Conservation (phyloP, 2,329 filamentous ascomycete genomes). For the Aspergillus pseudonomiae region DNA sequence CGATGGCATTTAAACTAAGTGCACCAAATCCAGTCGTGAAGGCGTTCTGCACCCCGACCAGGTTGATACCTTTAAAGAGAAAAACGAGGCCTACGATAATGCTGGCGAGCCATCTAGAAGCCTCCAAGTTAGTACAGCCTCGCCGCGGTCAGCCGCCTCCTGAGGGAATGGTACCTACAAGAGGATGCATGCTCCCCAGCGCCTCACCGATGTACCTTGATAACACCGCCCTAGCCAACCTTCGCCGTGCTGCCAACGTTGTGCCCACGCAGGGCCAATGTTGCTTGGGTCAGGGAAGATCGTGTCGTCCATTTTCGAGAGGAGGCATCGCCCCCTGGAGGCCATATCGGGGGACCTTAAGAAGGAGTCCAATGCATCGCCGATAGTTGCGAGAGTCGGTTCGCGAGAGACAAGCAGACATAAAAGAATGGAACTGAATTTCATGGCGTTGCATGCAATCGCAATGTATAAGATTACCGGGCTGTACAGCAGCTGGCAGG, state of each 20-base stretch:
- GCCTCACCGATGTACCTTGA: conserved; percentile 10
- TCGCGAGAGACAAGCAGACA: not conserved
- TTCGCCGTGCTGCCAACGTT: conserved; percentile 5
- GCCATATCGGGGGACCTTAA: conserved; percentile 32
- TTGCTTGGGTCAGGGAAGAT: not conserved
- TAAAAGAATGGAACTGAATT: conserved; percentile 10
- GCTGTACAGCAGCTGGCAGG: conserved; percentile 8
- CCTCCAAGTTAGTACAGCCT: not conserved
- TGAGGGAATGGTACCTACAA: conserved; percentile 2
- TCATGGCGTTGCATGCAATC: conserved; percentile 8
- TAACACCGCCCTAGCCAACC: conserved; percentile 6
- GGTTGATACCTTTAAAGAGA: not conserved
- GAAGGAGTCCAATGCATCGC: conserved; percentile 44
- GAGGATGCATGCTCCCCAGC: conserved; percentile 10
- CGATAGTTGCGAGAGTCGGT: conserved; percentile 27
- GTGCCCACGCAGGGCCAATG: not conserved
- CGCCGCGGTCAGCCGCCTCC: no score
- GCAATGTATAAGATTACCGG: conserved; percentile 2
- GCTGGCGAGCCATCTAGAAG: not conserved
- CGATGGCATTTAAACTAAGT: not conserved
- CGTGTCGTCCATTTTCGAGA: not conserved
- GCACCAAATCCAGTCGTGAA: conserved; percentile 1
- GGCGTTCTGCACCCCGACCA: not conserved
- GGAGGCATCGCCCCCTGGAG: conserved; percentile 20
- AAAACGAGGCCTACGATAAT: not conserved